A percentile compares a stretch with the other conserved stretches of the same genome.
Conservation (phyloP, 495 filamentous ascomycete genomes). For the Letharia lupina region DNA sequence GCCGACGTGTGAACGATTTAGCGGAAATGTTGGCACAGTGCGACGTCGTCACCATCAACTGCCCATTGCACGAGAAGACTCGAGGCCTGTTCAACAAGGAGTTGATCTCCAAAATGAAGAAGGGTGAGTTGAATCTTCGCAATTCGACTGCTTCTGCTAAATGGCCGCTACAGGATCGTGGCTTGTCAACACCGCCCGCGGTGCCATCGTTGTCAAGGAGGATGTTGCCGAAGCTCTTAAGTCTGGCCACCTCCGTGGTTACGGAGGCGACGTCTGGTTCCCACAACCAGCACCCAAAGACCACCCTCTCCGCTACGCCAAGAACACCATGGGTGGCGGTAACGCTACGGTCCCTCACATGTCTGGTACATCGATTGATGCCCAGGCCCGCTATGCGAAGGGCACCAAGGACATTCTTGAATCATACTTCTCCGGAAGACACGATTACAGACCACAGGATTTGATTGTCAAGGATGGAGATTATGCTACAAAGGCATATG, state of each 20-base stretch:
- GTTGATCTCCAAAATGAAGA: constrained; percentile 99
- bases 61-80: constrained; percentile 97
- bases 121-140: constrained; percentile 44
- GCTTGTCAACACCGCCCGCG: constrained; percentile 97
- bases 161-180: constrained; percentile 55
- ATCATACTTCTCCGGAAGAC: constrained; percentile 75
- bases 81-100: constrained; percentile 97
- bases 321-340: constrained; percentile 91
- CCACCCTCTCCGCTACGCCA: constrained; percentile 84
- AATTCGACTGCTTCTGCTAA: constrained; percentile 17
- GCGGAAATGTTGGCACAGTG: constrained; percentile 95
- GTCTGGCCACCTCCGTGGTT: constrained; percentile 88
- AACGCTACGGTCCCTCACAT: constrained; percentile 99
- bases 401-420: constrained; percentile 86
- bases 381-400: constrained; percentile 87
- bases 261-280: constrained; percentile 93
- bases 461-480: constrained; percentile 87
- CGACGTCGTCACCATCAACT: constrained; percentile 99
- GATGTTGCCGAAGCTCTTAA: constrained; percentile 93
- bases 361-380: constrained; percentile 94
- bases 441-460: constrained; percentile 85
- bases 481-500: constrained; percentile 94
- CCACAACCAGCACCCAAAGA: constrained; percentile 92
- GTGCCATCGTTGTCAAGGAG: constrained; percentile 98
- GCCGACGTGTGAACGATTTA: constrained; percentile 73